These are phyloP conservation scores for Clarireedia hainanense DNA, from an alignment of 2,329 filamentous ascomycete genomes.

Conservation along the genomic window DNA sequence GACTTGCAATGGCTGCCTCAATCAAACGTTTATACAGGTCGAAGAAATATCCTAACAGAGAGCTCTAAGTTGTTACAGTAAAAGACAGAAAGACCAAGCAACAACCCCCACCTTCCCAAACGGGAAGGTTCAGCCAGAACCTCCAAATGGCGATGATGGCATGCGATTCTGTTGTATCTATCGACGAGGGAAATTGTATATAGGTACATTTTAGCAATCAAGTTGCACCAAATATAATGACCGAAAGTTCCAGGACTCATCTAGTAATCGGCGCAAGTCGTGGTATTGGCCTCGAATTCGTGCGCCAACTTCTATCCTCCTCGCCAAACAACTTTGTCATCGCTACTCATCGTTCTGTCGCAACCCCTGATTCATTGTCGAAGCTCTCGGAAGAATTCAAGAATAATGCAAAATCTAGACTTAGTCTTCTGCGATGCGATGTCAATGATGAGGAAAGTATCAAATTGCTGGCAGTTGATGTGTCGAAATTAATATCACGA, in stretches of 20 bases:
- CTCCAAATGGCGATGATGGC: too few relatives aligned
- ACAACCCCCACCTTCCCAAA: too few relatives aligned
- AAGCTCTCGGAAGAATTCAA: neutral
- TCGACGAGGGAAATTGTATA: too few relatives aligned
- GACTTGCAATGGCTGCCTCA: too few relatives aligned
- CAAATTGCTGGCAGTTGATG: constrained; percentile 36
- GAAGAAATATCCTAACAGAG: too few relatives aligned
- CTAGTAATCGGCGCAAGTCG: constrained; percentile 36
- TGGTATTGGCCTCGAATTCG: constrained; percentile 39
- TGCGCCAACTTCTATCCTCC: constrained; percentile 30
- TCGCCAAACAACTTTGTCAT: constrained; percentile 35
- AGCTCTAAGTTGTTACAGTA: too few relatives aligned
- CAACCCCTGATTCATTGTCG: neutral
- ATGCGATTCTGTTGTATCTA: too few relatives aligned
- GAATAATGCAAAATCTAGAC: neutral
- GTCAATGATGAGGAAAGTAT: constrained; percentile 46
- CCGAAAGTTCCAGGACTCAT: constrained; percentile 19
- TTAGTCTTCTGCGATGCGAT: constrained; percentile 37
- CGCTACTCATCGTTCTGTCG: constrained; percentile 35
- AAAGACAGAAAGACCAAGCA: too few relatives aligned
- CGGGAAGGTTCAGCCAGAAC: too few relatives aligned
- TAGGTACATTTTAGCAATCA: neutral
- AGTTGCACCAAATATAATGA: neutral
- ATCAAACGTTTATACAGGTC: too few relatives aligned
- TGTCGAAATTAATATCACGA: constrained; percentile 31